A percentile compares a stretch with the other conserved stretches of the same genome.
Evolutionary conservation across 441 rosid species (phyloP).

Genomic region (Bocquillonia castaneifolia): DNA sequence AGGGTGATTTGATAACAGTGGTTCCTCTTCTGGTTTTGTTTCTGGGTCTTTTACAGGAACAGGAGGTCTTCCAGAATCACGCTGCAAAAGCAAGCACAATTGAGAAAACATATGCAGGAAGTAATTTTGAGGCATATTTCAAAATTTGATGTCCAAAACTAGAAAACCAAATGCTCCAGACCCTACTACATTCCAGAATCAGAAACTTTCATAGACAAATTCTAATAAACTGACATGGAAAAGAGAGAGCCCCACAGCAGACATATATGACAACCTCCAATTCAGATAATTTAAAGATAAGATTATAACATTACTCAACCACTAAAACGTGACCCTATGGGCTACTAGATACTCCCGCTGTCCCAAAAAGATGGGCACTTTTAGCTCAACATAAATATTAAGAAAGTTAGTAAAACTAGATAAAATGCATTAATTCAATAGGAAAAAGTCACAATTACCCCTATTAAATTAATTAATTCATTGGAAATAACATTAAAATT

Average conservation of each 20-base stretch:
- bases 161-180: background rate
- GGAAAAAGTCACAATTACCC: no score
- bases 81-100: conserved; percentile 44
- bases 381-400: no score
- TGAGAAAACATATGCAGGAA: conserved; percentile 1
- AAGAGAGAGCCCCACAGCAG: background rate
- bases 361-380: no score
- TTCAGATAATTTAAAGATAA: background rate
- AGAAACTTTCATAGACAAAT: background rate
- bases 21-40: conserved; percentile 73
- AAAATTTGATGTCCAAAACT: background rate
- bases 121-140: background rate
- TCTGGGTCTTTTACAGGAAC: conserved; percentile 75
- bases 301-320: background rate
- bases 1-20: conserved; percentile 84
- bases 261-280: no score
- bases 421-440: no score
- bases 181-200: background rate
- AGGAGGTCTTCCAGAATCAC: conserved; percentile 91
- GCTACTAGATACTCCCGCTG: no score
- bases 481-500: no score
- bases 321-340: background rate
- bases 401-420: no score
- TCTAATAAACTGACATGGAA: background rate
- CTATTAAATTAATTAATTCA: no score